These are phyloP conservation scores for Carex littledalei DNA, from an alignment of 176 grass and related monocot species.

Conservation along the genomic window DNA sequence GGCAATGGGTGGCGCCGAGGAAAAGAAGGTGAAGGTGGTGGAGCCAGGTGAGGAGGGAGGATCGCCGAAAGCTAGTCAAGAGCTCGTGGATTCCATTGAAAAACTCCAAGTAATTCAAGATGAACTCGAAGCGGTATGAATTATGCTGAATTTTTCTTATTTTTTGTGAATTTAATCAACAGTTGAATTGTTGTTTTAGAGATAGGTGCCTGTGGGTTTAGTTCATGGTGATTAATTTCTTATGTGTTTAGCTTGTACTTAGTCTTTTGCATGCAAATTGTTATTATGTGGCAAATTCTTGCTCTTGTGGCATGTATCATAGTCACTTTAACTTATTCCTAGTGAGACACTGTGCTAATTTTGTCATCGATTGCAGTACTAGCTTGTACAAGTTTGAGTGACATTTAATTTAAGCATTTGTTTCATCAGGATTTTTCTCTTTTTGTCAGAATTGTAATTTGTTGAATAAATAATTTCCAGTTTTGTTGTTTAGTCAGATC, in stretches of 20 bases:
- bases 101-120: slow-evolving; percentile 11
- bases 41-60: not conserved
- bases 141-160: not conserved
- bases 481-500: not conserved
- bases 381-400: not conserved
- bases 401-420: not conserved
- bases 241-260: not conserved
- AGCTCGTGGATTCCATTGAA: not conserved
- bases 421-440: not conserved
- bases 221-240: not conserved
- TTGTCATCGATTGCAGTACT: not conserved
- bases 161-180: not conserved
- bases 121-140: slow-evolving; percentile 18
- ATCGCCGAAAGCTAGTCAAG: not conserved
- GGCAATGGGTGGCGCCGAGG: not conserved
- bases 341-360: not conserved
- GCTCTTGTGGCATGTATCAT: not conserved
- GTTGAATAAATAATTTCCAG: not conserved
- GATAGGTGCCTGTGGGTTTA: not conserved
- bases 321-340: not conserved
- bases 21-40: slow-evolving; percentile 8
- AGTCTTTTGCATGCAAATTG: not conserved
- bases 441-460: not conserved
- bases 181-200: not conserved
- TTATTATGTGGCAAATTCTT: not conserved